Conservation (phyloP, 148 eudicot genomes). For the Chenopodium quinoa region DNA sequence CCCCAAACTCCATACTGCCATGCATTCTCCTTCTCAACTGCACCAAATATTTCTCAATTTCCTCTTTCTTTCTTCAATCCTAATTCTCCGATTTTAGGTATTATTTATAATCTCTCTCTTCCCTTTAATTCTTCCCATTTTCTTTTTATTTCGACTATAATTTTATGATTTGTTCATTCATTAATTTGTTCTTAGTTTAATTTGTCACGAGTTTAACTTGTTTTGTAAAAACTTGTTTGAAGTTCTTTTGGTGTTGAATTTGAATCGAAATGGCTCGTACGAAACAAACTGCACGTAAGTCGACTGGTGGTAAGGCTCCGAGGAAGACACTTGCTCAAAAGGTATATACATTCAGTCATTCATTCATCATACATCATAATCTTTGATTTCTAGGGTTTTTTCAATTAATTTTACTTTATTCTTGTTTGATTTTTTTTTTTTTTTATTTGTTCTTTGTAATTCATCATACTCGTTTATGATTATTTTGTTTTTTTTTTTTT, state of each 20-base stretch:
- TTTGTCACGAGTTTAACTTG: too few species aligned
- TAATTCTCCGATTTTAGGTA: not conserved
- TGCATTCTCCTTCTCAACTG: not conserved
- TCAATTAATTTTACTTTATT: too few species aligned
- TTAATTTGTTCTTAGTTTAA: too few species aligned
- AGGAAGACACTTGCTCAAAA: constrained; percentile 31
- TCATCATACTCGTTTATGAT: not conserved
- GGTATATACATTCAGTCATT: not conserved
- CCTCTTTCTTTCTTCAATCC: not conserved
- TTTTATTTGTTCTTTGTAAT: not conserved
- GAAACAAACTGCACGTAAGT: constrained; percentile 37
- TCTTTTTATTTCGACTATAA: too few species aligned
- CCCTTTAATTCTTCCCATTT: too few species aligned
- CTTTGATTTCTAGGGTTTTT: too few species aligned
- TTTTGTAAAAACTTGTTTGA: too few species aligned
- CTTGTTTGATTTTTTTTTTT: not conserved
- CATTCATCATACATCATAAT: too few species aligned
- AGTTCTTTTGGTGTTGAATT: not conserved
- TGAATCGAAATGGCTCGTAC: constrained; percentile 32
- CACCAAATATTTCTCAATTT: not conserved
- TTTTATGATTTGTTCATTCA: too few species aligned
- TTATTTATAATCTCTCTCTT: too few species aligned
- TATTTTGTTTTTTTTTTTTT: not conserved
- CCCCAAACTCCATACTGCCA: not conserved
- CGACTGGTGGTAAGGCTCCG: constrained; percentile 35